These are phyloP conservation scores for Capronia americana DNA, from an alignment of 2,329 filamentous ascomycete genomes.

Conservation along the genomic window DNA sequence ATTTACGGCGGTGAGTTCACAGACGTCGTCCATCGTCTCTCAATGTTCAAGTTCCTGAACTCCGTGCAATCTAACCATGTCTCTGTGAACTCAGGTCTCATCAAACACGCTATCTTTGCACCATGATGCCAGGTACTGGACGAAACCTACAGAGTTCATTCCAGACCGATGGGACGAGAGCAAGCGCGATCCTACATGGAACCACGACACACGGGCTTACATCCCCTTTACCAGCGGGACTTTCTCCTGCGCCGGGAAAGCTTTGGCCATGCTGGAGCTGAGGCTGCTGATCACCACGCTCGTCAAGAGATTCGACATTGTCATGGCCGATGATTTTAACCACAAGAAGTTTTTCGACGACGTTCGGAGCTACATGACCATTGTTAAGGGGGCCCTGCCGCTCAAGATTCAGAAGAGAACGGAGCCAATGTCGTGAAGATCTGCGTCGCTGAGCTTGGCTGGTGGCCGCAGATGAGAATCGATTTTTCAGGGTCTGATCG, in stretches of 20 bases:
- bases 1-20: neutral
- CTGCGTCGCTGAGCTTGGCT: too few relatives aligned
- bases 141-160: constrained; percentile 1
- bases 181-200: constrained; percentile 5
- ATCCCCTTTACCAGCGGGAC: neutral
- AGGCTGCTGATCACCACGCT: neutral
- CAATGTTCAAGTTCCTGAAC: too few relatives aligned
- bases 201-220: constrained; percentile 4
- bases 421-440: too few relatives aligned
- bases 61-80: too few relatives aligned
- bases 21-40: too few relatives aligned
- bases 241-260: neutral
- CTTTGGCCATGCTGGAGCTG: constrained; percentile 8
- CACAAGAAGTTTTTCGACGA: neutral
- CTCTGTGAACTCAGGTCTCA: neutral
- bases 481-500: too few relatives aligned
- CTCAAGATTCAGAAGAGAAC: too few relatives aligned
- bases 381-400: too few relatives aligned
- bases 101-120: neutral
- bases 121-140: neutral
- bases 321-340: constrained; percentile 1
- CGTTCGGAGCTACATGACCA: too few relatives aligned
- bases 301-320: neutral
- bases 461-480: too few relatives aligned
- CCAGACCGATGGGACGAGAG: constrained; percentile 3